These are phyloP conservation scores for Phytophthora sp. DNA, from an alignment of 352 stramenopile genomes.

Conservation along the genomic window DNA sequence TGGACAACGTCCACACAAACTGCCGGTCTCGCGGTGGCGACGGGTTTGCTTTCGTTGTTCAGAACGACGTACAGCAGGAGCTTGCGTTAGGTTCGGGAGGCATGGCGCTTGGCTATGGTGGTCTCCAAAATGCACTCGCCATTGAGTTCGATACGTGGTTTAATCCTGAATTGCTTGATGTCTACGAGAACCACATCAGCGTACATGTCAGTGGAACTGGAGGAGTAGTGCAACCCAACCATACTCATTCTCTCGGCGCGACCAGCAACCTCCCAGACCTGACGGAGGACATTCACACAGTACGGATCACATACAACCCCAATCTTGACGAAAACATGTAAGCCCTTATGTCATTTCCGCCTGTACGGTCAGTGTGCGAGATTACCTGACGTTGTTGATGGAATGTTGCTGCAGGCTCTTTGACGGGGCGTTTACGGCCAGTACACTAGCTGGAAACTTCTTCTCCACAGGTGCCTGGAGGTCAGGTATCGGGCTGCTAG, in stretches of 20 bases:
- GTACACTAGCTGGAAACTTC: constrained; percentile 67
- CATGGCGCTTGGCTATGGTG: constrained; percentile 87
- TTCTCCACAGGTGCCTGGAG: constrained; percentile 64
- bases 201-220: constrained; percentile 69
- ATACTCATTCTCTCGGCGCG: constrained; percentile 76
- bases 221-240: constrained; percentile 59
- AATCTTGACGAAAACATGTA: constrained; percentile 70
- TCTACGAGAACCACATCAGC: constrained; percentile 93
- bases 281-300: constrained; percentile 66
- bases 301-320: constrained; percentile 81
- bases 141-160: constrained; percentile 95
- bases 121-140: constrained; percentile 83
- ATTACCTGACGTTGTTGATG: constrained; percentile 21
- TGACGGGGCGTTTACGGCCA: constrained; percentile 58
- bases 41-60: constrained; percentile 85
- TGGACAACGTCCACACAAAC: constrained; percentile 89
- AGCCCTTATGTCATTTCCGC: constrained; percentile 18
- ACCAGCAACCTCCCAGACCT: constrained; percentile 83
- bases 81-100: constrained; percentile 72
- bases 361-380: not conserved
- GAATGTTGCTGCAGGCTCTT: constrained; percentile 50
- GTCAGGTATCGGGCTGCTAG: constrained; percentile 77
- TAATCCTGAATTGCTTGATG: constrained; percentile 88
- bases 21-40: constrained; percentile 83
- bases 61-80: constrained; percentile 66